Conservation (phyloP, 192 early-diverging fungal genomes). For the Cladochytrium replicatum region DNA sequence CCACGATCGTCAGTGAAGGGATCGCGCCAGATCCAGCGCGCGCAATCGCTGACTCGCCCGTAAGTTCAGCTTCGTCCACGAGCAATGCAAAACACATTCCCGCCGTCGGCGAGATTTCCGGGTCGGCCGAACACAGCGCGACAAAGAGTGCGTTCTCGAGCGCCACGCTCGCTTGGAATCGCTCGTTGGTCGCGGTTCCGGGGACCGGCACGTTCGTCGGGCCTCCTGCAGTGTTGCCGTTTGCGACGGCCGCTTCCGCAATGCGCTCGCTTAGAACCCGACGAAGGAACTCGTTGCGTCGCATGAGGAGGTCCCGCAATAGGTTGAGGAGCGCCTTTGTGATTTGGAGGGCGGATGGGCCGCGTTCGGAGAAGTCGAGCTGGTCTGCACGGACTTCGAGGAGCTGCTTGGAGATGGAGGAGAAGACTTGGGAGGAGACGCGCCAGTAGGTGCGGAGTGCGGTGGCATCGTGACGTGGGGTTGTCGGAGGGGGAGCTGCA, state of each 20-base stretch:
- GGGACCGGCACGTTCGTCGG: not conserved
- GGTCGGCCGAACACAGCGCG: slow-evolving; percentile 61
- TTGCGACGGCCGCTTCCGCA: too few relatives aligned
- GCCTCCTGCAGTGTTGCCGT: not conserved
- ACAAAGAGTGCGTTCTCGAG: slow-evolving; percentile 69
- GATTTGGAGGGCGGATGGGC: slow-evolving; percentile 2
- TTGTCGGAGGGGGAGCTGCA: slow-evolving; percentile 35
- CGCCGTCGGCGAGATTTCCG: slow-evolving; percentile 42
- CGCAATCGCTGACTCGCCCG: slow-evolving; percentile 35
- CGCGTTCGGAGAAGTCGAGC: not conserved
- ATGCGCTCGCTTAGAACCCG: too few relatives aligned
- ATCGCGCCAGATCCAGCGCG: not conserved
- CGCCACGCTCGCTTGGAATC: slow-evolving; percentile 56
- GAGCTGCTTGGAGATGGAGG: slow-evolving; percentile 57
- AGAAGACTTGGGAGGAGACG: slow-evolving; percentile 49
- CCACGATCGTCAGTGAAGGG: slow-evolving; percentile 44
- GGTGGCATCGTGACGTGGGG: slow-evolving; percentile 58
- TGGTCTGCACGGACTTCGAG: slow-evolving; percentile 41
- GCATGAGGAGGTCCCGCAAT: slow-evolving; percentile 13
- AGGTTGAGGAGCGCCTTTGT: slow-evolving; percentile 18
- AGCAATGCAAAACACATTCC: slow-evolving; percentile 62
- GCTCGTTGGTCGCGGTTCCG: slow-evolving; percentile 35
- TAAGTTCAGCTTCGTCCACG: slow-evolving; percentile 60
- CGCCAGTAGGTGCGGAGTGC: slow-evolving; percentile 76
- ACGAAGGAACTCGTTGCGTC: slow-evolving; percentile 27